These are phyloP conservation scores for Casuarina glauca DNA, from an alignment of 306 rosid genomes.

Conservation along the genomic window DNA sequence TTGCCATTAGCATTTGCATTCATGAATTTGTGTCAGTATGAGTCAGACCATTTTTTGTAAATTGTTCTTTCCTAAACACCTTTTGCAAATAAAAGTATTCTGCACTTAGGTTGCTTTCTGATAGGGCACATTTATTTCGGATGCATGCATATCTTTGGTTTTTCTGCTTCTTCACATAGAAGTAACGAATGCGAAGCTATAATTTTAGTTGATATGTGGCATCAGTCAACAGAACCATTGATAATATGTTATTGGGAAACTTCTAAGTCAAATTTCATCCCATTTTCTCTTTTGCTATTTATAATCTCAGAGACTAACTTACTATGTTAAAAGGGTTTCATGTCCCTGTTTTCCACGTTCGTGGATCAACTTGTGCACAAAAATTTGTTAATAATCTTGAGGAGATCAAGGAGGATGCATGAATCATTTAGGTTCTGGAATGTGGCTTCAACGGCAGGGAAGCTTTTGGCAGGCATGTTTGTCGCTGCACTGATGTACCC, in stretches of 20 bases:
- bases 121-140: background rate
- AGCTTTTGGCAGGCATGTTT: conserved; percentile 83
- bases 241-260: background rate
- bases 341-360: conserved; percentile 58
- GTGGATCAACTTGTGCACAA: conserved; percentile 88
- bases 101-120: background rate
- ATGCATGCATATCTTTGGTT: background rate
- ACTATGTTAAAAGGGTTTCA: conserved; percentile 7
- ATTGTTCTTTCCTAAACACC: background rate
- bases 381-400: conserved; percentile 63
- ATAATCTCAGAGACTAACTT: background rate
- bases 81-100: background rate
- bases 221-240: background rate
- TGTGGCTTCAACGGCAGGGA: conserved; percentile 98
- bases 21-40: background rate
- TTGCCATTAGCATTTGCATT: background rate
- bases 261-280: background rate
- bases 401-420: conserved; percentile 66
- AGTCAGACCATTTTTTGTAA: background rate
- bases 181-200: background rate
- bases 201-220: background rate
- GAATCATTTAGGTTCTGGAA: conserved; percentile 79
- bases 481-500: conserved; percentile 67
- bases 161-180: background rate
- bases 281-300: background rate